Conservation (phyloP, 2,329 filamentous ascomycete genomes). For the Pseudogymnoascus sp. region DNA sequence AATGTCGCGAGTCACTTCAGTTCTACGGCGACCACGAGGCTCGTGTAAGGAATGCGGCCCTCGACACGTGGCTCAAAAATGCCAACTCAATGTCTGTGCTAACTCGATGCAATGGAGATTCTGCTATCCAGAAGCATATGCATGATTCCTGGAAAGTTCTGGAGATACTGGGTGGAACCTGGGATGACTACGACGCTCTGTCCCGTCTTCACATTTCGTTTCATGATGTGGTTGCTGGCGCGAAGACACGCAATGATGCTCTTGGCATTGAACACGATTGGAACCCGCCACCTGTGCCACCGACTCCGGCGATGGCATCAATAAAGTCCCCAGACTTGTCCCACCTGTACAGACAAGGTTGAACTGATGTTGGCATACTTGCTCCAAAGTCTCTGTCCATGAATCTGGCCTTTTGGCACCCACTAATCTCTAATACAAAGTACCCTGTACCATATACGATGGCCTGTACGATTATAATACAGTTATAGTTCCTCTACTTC, state of each 20-base stretch:
- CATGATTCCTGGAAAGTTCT: constrained; percentile 40
- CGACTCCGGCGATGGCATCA: constrained; percentile 1
- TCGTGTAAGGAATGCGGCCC: constrained; percentile 31
- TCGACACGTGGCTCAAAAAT: constrained; percentile 40
- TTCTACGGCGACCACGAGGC: constrained; percentile 36
- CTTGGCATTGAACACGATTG: constrained; percentile 8
- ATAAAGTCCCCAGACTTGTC: not conserved
- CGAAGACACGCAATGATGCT: constrained; percentile 5
- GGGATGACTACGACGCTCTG: constrained; percentile 21
- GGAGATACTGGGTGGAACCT: constrained; percentile 34
- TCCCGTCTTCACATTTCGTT: constrained; percentile 22
- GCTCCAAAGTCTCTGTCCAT: not conserved
- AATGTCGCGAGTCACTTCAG: constrained; percentile 36
- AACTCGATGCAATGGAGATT: constrained; percentile 42
- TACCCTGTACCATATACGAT: not conserved
- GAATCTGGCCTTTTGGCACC: not conserved
- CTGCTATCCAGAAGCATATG: constrained; percentile 39
- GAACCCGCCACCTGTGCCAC: constrained; percentile 8
- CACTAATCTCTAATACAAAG: not conserved
- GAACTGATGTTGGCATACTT: not conserved
- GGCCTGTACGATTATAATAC: not conserved
- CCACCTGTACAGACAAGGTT: not conserved
- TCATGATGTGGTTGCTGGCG: constrained; percentile 20
- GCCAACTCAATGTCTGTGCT: constrained; percentile 38
- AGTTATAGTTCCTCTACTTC: not conserved